Base-by-base conservation (phyloP, 257 asterid species). In the Solanum bulbocastanum region DNA sequence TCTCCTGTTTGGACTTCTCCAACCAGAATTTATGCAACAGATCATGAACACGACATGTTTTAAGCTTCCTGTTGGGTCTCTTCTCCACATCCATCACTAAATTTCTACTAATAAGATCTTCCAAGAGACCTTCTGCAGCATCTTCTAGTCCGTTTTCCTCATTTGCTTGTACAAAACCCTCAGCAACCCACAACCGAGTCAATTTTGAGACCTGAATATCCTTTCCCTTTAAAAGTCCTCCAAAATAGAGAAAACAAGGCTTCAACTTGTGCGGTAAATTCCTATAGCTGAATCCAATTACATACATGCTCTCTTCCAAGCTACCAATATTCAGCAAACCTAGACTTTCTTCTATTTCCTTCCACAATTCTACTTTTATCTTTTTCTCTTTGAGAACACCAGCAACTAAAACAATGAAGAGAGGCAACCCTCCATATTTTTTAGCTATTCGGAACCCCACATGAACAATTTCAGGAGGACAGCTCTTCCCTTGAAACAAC, bases 171-270 rank as follows among this genome's bases (percentile, higher is more conserved):
- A 52, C 62, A 52, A 52, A 52, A 52, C 23, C 62, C 62, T 52
- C 86, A 11, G 88, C 90, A 8, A 88, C 16, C 90, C 90, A 88
- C 79, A 84, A 7, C 7, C 36, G 35, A 1, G 30, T 22, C 81
- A 88, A 60, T 30, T 39, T 88, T 18, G 32, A 78, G 14, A 40
- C 39, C 5, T 13, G 65, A 71, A 88, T 74, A 75, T 84, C 81
- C 22, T 27, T 40, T 18, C 68, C 79, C 37, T 25, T 83, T 15
- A 25, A 74, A 58, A 84, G 62, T 30, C 30, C 83, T 37, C 85
- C 90, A 78, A 88, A 88, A 22, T 84, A 58, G 46, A 72, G 82
- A 14, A 88, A 88, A 74, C 86, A 88, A 37, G 71, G 27, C 9
- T 88, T 88, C 37, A 74, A 0, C 58, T 46, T 6, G 18, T 46